Evolutionary conservation across 2,329 filamentous ascomycete genomes (phyloP).

Genomic region (Rachicladosporium sp.): DNA sequence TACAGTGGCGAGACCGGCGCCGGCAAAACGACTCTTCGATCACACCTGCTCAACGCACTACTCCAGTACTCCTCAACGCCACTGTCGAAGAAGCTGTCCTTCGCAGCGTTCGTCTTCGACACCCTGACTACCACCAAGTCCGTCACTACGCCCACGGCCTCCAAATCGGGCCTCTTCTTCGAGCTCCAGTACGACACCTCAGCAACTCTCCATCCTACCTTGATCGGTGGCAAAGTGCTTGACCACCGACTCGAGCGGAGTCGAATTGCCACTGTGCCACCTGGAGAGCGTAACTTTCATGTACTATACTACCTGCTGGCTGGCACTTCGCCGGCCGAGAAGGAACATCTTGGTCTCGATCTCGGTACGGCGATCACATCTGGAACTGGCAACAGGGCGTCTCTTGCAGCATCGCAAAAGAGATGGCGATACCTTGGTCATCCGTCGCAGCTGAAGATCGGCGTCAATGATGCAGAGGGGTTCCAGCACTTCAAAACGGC

Average conservation of each 20-base stretch:
- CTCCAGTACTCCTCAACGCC: slow-evolving; percentile 86
- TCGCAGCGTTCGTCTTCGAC: slow-evolving; percentile 91
- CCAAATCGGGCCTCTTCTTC: slow-evolving; percentile 88
- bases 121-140: slow-evolving; percentile 95
- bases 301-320: slow-evolving; percentile 89
- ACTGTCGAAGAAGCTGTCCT: slow-evolving; percentile 81
- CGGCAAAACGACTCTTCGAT: slow-evolving; percentile 88
- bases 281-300: slow-evolving; percentile 93
- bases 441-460: slow-evolving; percentile 90
- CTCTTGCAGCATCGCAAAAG: slow-evolving; percentile 49
- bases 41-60: slow-evolving; percentile 74
- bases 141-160: slow-evolving; percentile 85
- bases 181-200: slow-evolving; percentile 94
- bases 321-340: slow-evolving; percentile 83
- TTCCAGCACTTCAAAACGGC: slow-evolving; percentile 98
- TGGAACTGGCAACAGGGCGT: slow-evolving; percentile 43
- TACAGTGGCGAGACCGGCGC: slow-evolving; percentile 83
- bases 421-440: slow-evolving; percentile 95
- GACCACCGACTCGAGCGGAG: slow-evolving; percentile 89
- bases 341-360: slow-evolving; percentile 64
- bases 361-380: slow-evolving; percentile 32
- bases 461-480: slow-evolving; percentile 88
- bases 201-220: slow-evolving; percentile 66
- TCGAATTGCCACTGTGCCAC: slow-evolving; percentile 81
- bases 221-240: slow-evolving; percentile 88